Base-by-base conservation (phyloP, 1,139 yeast genomes). In the Saccharomycopsis phalli region DNA sequence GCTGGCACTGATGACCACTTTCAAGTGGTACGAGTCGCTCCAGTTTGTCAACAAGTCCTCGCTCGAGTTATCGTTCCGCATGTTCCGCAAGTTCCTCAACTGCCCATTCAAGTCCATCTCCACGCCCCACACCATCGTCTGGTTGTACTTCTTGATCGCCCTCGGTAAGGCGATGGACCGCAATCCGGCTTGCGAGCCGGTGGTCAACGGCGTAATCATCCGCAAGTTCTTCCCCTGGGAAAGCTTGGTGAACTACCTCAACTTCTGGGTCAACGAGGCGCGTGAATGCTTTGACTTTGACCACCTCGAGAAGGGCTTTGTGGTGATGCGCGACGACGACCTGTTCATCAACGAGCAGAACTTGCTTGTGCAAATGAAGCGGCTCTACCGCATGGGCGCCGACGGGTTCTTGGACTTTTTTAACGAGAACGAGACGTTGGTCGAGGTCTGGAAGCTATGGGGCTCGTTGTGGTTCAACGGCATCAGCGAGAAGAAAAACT, bases 361-460 rank as follows among this genome's bases (percentile, higher is more conserved):
- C 22, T 35, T 45, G 29, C 34, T 45, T 29, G 7, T 37, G n/a
- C 44, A 43, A 28, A 45, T 43, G 20, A 40, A 38, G 34, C 29
- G 37, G 20, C 31, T 45, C 34, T 45, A 43, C 31, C 3, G 33
- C 8, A 18, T 42, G 30, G 48, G 48, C 1, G 31, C 33, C 14
- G 51, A 47, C 5, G 61, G 61, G 30, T 61, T 66, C 38, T 53
- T 75, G 14, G 51, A 56, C 4, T 54, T 63, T 47, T 77, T 75
- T 53, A 66, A 72, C 45, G 64, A 68, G 31, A 66, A 74, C 53
- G 91, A 81, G 56, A 70, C 65, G 36, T 61, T 81, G 40, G 75
- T 82, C 31, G 93, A 81, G 58, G 82, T 77, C 22, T 81, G 88
- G 87, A 77, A 77, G 54, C 77, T 87, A 53, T 81, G 91, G 87